These are phyloP conservation scores for Penstemon davidsonii DNA, from an alignment of 257 asterid genomes.

Conservation along the genomic window DNA sequence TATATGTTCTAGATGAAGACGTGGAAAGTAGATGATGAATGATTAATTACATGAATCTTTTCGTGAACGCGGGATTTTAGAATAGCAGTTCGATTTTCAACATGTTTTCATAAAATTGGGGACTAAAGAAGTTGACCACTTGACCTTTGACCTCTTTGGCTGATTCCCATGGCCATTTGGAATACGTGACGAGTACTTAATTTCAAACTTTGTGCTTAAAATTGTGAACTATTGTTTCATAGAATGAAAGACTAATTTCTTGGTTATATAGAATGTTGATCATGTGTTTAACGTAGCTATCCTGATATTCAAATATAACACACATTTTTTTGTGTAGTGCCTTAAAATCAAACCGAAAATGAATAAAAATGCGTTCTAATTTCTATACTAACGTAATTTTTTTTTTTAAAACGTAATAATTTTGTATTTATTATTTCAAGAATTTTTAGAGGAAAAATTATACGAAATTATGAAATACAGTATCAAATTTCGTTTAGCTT, in stretches of 20 bases:
- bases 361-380: not conserved
- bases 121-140: conserved; percentile 7
- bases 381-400: no score
- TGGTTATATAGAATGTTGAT: not conserved
- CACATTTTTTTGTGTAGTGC: no score
- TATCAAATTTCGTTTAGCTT: no score
- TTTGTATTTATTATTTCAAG: no score
- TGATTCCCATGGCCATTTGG: not conserved
- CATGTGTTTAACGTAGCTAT: not conserved
- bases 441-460: no score
- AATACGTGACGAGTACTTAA: no score
- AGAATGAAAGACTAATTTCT: no score
- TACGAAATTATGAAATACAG: no score
- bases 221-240: no score
- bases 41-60: conserved; percentile 5
- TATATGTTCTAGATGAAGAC: conserved; percentile 22
- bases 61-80: conserved; percentile 1
- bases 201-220: no score
- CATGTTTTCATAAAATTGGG: conserved; percentile 23
- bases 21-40: conserved; percentile 17
- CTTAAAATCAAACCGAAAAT: not conserved
- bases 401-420: no score
- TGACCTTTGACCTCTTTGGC: conserved; percentile 24
- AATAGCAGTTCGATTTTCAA: conserved; percentile 8
- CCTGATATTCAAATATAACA: not conserved